Base-by-base conservation (phyloP, 768 basidiomycete genomes). In the Psilocybe sp. region DNA sequence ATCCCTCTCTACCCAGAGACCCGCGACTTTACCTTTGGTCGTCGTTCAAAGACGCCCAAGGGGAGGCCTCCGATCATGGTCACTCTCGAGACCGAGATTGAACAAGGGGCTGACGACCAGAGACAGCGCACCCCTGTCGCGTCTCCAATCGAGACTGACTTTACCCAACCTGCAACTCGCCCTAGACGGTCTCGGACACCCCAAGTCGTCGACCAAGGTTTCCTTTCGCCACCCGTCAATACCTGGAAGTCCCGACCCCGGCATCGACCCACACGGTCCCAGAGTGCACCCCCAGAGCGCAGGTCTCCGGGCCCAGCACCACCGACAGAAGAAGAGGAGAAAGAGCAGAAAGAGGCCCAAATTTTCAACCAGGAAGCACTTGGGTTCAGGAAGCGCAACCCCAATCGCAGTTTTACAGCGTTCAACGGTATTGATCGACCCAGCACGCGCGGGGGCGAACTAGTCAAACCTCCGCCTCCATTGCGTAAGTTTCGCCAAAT, bases 391-490 rank as follows among this genome's bases (percentile, higher is more conserved):
- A 53, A 46, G 46, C 56, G 50, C 19, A 51, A 44, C 38, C 59
- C 61, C 28, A 64, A 60, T 47, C 60, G 68, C 46, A 67, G 63
- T 39, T 63, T 63, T 23, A 67, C 69, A 14, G 55, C 65, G 2
- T 68, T 64, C 47, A 57, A 60, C 12, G 47, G 58, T 9, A 50
- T 59, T 47, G 23, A 61, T 53, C 42, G 60, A 55, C 46, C 49
- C 19, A 70, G 58, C 18, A 65, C 64, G 40, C 60, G 66, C 51
- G 71, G 70, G 43, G 75, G 76, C 10, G 78, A 82, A 52, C 72
- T 81, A 23, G 63, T 79, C 32, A 78, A 73, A 4, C 85, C 85
- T 44, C 77, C 82, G 47, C 85, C 85, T 13, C 81, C 82, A 41
- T 69, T 87, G 41, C 74, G 85, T 87, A 62, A 70, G 85, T 75